Conservation (phyloP, 2,329 filamentous ascomycete genomes). For the Beauveria sp. region DNA sequence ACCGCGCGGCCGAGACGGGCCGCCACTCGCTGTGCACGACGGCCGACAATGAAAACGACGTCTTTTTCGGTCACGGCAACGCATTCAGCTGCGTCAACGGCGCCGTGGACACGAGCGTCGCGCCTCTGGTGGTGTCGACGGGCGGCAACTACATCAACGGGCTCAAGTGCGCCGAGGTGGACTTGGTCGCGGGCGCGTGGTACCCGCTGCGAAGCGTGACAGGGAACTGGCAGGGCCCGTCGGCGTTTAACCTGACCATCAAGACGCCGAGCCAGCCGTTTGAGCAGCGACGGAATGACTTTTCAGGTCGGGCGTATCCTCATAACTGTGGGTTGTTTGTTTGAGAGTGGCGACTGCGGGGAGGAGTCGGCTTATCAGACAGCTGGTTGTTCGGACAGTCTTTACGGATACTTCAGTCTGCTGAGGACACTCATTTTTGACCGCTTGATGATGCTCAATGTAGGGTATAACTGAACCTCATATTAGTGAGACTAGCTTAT, state of each 20-base stretch:
- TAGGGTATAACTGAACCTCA: too few relatives aligned
- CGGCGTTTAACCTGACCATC: conserved; percentile 13
- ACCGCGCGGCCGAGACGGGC: conserved; percentile 13
- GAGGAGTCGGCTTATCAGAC: too few relatives aligned
- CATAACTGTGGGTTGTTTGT: background rate
- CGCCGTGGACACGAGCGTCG: background rate
- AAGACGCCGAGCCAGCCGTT: conserved; percentile 9
- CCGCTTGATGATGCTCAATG: too few relatives aligned
- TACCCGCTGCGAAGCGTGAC: conserved; percentile 18
- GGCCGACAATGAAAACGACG: conserved; percentile 18
- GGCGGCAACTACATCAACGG: conserved; percentile 15
- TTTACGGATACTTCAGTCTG: too few relatives aligned
- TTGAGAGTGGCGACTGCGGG: background rate
- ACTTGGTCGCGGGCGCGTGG: conserved; percentile 12
- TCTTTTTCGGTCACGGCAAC: conserved; percentile 17
- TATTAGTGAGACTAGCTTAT: too few relatives aligned
- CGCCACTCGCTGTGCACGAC: conserved; percentile 16
- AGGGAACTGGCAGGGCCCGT: conserved; percentile 15
- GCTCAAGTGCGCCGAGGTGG: conserved; percentile 14
- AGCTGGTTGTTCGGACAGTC: too few relatives aligned
- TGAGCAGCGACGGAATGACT: conserved; percentile 10
- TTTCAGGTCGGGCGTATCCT: conserved; percentile 8
- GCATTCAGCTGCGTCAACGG: conserved; percentile 16
- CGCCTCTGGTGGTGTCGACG: conserved; percentile 12
- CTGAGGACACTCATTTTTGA: too few relatives aligned